Conservation (phyloP, 305 asterid species). For the Plantago rigida region DNA sequence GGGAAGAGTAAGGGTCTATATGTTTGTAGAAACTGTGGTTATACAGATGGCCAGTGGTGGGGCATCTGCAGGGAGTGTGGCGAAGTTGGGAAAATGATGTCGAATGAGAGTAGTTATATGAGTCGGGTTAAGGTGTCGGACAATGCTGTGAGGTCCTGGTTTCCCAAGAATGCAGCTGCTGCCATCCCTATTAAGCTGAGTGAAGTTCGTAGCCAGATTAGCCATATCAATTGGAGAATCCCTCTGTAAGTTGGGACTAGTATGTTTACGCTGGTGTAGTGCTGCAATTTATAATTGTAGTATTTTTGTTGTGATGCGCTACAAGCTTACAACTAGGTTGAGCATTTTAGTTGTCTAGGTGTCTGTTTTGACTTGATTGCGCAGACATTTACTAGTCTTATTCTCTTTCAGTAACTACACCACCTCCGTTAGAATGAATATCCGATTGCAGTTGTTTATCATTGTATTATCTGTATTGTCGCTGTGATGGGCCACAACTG, state of each 20-base stretch:
- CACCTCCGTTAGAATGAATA: too few species aligned
- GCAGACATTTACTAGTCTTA: conserved; percentile 3
- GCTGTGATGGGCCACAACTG: too few species aligned
- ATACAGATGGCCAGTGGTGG: conserved; percentile 95
- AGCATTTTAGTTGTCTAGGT: neutral
- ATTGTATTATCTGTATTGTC: too few species aligned
- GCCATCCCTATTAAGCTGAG: conserved; percentile 50
- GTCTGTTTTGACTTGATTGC: conserved; percentile 12
- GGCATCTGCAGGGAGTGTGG: conserved; percentile 71
- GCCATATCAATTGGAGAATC: conserved; percentile 59
- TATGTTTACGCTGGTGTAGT: neutral
- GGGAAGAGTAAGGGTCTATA: conserved; percentile 43
- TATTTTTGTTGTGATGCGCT: too few species aligned
- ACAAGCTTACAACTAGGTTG: neutral
- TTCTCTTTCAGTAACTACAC: conserved; percentile 1
- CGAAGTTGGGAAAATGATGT: conserved; percentile 48
- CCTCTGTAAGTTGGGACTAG: conserved; percentile 44
- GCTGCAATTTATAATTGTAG: too few species aligned
- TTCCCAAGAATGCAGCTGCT: conserved; percentile 38
- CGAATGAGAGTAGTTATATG: conserved; percentile 29
- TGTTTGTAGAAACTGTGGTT: conserved; percentile 77
- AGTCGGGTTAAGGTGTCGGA: conserved; percentile 52
- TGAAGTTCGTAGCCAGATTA: conserved; percentile 49
- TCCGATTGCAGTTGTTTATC: too few species aligned
- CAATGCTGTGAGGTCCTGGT: conserved; percentile 50